Evolutionary conservation across 371 early-diverging fungal genomes (phyloP).

Genomic region (Syncephalastrum monosporum): DNA sequence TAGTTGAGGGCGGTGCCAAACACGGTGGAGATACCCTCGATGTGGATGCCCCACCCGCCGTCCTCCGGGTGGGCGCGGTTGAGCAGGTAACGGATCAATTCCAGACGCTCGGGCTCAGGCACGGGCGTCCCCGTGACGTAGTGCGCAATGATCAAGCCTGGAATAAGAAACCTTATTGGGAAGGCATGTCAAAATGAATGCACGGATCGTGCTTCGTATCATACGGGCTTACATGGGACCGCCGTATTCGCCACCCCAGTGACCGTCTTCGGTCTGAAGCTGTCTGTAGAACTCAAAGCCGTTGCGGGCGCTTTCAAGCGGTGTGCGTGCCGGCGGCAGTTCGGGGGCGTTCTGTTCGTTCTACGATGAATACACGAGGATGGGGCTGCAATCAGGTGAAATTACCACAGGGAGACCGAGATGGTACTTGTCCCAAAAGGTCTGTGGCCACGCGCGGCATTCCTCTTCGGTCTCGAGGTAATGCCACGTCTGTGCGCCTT

Average conservation of each 20-base stretch:
- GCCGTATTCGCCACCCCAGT: conserved; percentile 97
- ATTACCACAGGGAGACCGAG: conserved; percentile 76
- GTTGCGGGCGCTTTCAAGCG: conserved; percentile 82
- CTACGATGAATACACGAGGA: neutral
- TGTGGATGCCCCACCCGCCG: conserved; percentile 98
- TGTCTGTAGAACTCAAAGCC: conserved; percentile 84
- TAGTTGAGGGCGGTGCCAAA: conserved; percentile 97
- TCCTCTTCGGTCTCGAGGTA: conserved; percentile 74
- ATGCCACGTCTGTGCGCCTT: conserved; percentile 95
- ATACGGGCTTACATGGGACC: conserved; percentile 75
- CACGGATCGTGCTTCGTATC: neutral
- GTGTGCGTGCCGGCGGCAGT: conserved; percentile 55
- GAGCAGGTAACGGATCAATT: conserved; percentile 87
- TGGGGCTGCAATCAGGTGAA: neutral
- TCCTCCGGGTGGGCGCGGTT: conserved; percentile 79
- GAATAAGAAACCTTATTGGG: conserved; percentile 72
- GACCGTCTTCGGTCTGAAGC: conserved; percentile 94
- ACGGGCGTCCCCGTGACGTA: conserved; percentile 79
- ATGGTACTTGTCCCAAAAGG: conserved; percentile 85
- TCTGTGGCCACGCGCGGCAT: conserved; percentile 71
- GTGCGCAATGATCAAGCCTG: conserved; percentile 83
- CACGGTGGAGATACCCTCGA: conserved; percentile 89
- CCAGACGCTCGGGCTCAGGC: conserved; percentile 61
- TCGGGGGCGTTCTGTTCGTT: conserved; percentile 48
- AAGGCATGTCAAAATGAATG: neutral